Base-by-base conservation (phyloP, 495 filamentous ascomycete species). In the Evernia prunastri region DNA sequence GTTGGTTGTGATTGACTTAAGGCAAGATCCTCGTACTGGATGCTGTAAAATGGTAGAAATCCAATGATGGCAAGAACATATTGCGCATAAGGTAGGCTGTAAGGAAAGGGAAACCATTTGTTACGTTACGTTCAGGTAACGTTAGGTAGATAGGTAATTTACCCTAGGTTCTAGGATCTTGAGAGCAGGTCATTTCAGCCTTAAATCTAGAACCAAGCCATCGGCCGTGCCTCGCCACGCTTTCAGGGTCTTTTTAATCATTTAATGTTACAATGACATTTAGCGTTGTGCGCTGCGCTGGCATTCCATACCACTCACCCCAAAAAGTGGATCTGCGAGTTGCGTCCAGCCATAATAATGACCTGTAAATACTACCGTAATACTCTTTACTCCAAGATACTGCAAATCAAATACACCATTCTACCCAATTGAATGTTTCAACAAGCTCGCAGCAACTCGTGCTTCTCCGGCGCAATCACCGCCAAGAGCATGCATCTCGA, bases 261-360 rank as follows among this genome's bases (percentile, higher is more conserved):
- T 42, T 13, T 42, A 13, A 17, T 13, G 17, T 42, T 42, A 42
- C 17, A 9, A 51, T 29, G 5, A 51, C n/a, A 11, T 4, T 27
- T 53, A 53, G 49, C 49, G 25, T n/a, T 53, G 49, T 54, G 51
- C 42, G 58, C 58, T 43, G 42, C n/a, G n/a, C n/a, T n/a, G n/a
- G n/a, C n/a, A n/a, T n/a, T n/a, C n/a, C n/a, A n/a, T n/a, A n/a
- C 39, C 58, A 56, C 23, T 45, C 56, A 42, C 31, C 31, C 39
- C 53, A 42, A 56, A 54, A 56, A 63, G 51, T 42, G 37, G 53
- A 56, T 39, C 37, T 35, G 54, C 18, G 37, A 57, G 45, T 9
- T 63, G 61, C 35, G 15, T 20, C 20, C 23, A 23, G 39, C 42
- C 43, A 57, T 63, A 29, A 57, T 63, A 29, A 63, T 63, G 51